Conservation (phyloP, 108 stramenopile species). For the Nitzschia sp. region DNA sequence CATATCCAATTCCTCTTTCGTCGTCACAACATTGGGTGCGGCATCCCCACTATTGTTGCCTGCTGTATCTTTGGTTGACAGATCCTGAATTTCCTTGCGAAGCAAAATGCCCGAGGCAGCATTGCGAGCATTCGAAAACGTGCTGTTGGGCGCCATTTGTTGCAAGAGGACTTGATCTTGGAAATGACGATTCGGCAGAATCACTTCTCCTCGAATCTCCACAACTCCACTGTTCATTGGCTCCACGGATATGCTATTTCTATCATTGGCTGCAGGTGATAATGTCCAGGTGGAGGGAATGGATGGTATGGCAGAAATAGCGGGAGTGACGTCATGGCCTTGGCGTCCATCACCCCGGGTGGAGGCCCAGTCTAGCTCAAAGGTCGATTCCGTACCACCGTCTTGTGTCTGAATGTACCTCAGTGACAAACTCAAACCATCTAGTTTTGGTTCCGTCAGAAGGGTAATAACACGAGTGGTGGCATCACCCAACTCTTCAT, state of each 20-base stretch:
- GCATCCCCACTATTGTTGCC: neutral
- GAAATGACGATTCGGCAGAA: conserved; percentile 63
- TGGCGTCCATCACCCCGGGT: conserved; percentile 87
- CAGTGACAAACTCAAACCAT: conserved; percentile 85
- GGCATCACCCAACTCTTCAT: neutral
- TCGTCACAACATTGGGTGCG: neutral
- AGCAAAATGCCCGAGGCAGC: conserved; percentile 90
- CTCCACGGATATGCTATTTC: conserved; percentile 3
- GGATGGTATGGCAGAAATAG: conserved; percentile 28
- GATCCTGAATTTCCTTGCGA: conserved; percentile 49
- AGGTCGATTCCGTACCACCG: neutral
- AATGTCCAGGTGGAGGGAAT: conserved; percentile 8
- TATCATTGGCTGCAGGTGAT: conserved; percentile 3
- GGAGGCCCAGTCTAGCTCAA: conserved; percentile 68
- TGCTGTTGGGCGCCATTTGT: conserved; percentile 8
- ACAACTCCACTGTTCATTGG: conserved; percentile 31
- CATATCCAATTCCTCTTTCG: conserved; percentile 20
- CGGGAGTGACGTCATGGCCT: conserved; percentile 80
- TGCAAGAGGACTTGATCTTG: neutral
- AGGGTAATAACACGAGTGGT: conserved; percentile 30
- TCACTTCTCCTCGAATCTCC: conserved; percentile 93
- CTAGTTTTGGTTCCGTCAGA: conserved; percentile 92
- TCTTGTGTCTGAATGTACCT: conserved; percentile 70
- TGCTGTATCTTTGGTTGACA: conserved; percentile 8
- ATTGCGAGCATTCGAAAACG: conserved; percentile 89